Conservation (phyloP, 441 rosid genomes). For the Croton laevigatus region DNA sequence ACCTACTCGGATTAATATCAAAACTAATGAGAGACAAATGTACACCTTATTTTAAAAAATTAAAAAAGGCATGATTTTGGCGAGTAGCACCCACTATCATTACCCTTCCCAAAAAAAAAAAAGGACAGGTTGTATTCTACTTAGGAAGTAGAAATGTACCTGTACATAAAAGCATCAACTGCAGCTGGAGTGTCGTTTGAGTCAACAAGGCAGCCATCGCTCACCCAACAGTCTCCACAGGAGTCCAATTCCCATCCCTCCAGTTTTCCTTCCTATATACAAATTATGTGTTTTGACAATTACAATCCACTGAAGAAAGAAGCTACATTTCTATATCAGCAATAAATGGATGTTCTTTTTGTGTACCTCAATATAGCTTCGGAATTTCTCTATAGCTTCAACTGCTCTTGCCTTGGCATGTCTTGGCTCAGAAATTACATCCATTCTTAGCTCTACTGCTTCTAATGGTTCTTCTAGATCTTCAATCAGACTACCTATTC, state of each 20-base stretch:
- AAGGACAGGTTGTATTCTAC: too few species aligned
- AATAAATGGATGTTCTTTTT: too few species aligned
- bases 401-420: slow-evolving; percentile 61
- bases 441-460: slow-evolving; percentile 62
- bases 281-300: not conserved
- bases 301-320: not conserved
- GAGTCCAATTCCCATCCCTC: slow-evolving; percentile 84
- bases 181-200: slow-evolving; percentile 63
- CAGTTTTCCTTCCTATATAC: slow-evolving; percentile 54
- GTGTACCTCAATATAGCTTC: slow-evolving; percentile 58
- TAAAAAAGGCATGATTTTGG: too few species aligned
- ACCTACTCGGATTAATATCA: too few species aligned
- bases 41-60: too few species aligned
- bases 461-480: slow-evolving; percentile 78
- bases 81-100: too few species aligned
- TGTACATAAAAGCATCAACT: slow-evolving; percentile 89
- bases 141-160: slow-evolving; percentile 32
- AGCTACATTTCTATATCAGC: not conserved
- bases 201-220: slow-evolving; percentile 88
- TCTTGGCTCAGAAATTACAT: slow-evolving; percentile 59
- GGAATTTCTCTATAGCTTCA: slow-evolving; percentile 70
- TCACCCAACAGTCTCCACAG: slow-evolving; percentile 93
- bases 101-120: too few species aligned
- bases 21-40: too few species aligned
- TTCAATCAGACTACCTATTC: slow-evolving; percentile 65